Percentiles rank a stretch among this genome's conserved stretches.
Evolutionary conservation across 2,329 filamentous ascomycete genomes (phyloP).

Genomic region (Daldinia eschscholtzii): DNA sequence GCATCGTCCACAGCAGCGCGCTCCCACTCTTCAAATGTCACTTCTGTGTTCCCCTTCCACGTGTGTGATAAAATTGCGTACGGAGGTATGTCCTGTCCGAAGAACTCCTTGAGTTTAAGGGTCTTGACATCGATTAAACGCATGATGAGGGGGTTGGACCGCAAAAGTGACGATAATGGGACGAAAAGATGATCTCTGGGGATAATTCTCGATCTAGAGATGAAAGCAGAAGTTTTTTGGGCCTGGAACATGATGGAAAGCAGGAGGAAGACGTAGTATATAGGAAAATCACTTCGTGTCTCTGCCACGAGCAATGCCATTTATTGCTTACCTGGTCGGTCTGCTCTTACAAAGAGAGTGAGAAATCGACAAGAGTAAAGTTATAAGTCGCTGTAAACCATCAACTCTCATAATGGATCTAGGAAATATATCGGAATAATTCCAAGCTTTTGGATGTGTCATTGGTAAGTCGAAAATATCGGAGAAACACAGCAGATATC

Average conservation of each 20-base stretch:
- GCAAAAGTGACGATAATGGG: not conserved
- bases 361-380: slow-evolving; percentile 10
- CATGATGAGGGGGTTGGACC: slow-evolving; percentile 46
- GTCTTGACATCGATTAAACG: slow-evolving; percentile 55
- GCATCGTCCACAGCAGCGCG: slow-evolving; percentile 30
- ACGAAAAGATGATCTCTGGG: not conserved
- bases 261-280: slow-evolving; percentile 7
- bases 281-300: slow-evolving; percentile 3
- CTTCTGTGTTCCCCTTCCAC: slow-evolving; percentile 53
- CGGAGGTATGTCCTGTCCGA: slow-evolving; percentile 45
- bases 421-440: not conserved
- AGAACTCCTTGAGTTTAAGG: slow-evolving; percentile 52
- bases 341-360: not conserved
- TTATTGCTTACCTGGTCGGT: not conserved
- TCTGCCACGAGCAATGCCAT: slow-evolving; percentile 11
- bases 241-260: not conserved
- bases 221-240: not conserved
- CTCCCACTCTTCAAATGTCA: slow-evolving; percentile 52
- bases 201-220: too few relatives aligned
- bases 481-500: not conserved
- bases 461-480: too few relatives aligned
- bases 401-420: not conserved
- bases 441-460: not conserved
- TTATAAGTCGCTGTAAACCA: not conserved
- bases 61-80: slow-evolving; percentile 59